These are phyloP conservation scores for Wickerhamiella kazuoi DNA, from an alignment of 805 yeast genomes.

Conservation along the genomic window DNA sequence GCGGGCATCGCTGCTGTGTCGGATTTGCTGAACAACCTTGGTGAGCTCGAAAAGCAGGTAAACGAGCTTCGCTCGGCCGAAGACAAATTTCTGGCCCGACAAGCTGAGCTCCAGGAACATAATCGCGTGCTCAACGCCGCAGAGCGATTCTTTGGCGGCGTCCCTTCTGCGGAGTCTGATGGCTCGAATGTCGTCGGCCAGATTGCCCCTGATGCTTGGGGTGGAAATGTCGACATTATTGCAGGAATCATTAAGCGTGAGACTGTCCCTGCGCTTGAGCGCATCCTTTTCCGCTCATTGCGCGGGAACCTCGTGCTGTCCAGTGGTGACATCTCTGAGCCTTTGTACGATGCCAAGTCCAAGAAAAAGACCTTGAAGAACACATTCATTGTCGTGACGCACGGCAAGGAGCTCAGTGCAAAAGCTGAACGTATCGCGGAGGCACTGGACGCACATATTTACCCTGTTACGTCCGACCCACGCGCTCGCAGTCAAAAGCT, in stretches of 20 bases:
- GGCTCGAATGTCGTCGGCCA: conserved; percentile 17
- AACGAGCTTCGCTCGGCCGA: conserved; percentile 52
- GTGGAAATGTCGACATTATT: conserved; percentile 28
- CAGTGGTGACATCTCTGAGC: conserved; percentile 52
- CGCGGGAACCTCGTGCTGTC: conserved; percentile 81
- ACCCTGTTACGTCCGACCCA: conserved; percentile 32
- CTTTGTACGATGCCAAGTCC: conserved; percentile 43
- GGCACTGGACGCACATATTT: conserved; percentile 70
- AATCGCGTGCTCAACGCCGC: conserved; percentile 42
- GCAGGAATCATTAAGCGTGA: conserved; percentile 70
- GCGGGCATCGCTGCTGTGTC: conserved; percentile 34
- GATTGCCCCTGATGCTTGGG: conserved; percentile 24
- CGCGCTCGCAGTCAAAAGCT: conserved; percentile 23
- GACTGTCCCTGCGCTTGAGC: conserved; percentile 54
- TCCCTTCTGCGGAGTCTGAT: conserved; percentile 3
- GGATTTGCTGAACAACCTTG: conserved; percentile 44
- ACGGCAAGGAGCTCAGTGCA: conserved; percentile 57
- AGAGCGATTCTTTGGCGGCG: conserved; percentile 24
- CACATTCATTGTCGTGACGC: conserved; percentile 78
- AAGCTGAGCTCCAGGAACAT: conserved; percentile 51
- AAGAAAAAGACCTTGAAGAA: conserved; percentile 49
- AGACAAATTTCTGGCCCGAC: conserved; percentile 42
- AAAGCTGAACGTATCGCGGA: conserved; percentile 73
- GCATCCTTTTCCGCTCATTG: conserved; percentile 77
- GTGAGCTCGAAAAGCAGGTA: conserved; percentile 55